Evolutionary conservation across 1,284 basidiomycete species (phyloP).

Genomic region (Cronartium quercuum): DNA sequence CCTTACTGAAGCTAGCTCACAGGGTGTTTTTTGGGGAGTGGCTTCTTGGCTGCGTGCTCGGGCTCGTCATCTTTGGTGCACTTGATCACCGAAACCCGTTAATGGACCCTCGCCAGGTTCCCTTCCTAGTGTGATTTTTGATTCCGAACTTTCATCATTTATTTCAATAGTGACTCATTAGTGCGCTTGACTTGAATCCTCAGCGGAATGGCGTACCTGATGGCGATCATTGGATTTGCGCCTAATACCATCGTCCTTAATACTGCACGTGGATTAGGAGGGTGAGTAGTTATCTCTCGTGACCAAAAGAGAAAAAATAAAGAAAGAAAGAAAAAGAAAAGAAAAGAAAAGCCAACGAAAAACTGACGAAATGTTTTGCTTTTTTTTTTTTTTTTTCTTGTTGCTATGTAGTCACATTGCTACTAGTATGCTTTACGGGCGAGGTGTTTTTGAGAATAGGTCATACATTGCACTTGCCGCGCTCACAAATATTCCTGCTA

Average conservation of each 20-base stretch:
- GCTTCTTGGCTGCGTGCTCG: background rate
- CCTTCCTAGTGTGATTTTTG: background rate
- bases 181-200: too few species aligned
- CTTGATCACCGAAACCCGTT: background rate
- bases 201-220: background rate
- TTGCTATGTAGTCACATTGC: background rate
- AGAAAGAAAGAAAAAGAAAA: too few species aligned
- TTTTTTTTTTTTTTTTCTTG: too few species aligned
- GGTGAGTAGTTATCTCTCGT: background rate
- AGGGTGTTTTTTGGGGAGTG: background rate
- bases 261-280: background rate
- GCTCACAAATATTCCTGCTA: background rate
- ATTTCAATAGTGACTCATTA: too few species aligned
- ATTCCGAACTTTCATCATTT: too few species aligned
- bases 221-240: background rate
- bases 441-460: background rate
- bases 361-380: too few species aligned
- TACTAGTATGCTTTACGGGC: background rate
- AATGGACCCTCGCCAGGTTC: background rate
- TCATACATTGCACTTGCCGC: background rate
- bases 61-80: background rate
- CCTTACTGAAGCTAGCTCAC: background rate
- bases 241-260: background rate
- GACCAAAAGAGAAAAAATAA: too few species aligned
- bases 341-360: too few species aligned